Conservation (phyloP, 2,329 filamentous ascomycete genomes). For the Chrysoporthe austroafricana region DNA sequence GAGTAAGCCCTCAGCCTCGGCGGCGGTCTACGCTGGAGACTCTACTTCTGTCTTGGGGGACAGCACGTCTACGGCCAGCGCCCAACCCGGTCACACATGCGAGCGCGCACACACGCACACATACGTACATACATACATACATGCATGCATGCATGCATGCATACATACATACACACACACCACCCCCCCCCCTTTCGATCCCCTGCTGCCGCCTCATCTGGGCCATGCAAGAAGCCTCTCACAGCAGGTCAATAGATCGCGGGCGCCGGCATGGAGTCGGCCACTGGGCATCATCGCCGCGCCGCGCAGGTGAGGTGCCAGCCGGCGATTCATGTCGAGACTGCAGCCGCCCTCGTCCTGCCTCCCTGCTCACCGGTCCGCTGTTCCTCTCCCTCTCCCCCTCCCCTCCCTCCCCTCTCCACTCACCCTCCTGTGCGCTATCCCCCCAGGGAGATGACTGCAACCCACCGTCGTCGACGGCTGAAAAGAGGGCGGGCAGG, state of each 20-base stretch:
- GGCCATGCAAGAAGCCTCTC: constrained; percentile 26
- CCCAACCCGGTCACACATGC: too few relatives aligned
- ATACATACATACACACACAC: background rate
- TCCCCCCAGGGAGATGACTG: background rate
- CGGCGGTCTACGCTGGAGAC: too few relatives aligned
- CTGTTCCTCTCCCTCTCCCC: too few relatives aligned
- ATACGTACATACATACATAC: too few relatives aligned
- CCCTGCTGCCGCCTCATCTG: constrained; percentile 17
- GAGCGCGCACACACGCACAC: too few relatives aligned
- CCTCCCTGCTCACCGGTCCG: background rate
- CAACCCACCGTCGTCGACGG: constrained; percentile 14
- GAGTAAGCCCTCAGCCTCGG: too few relatives aligned
- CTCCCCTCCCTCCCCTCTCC: background rate
- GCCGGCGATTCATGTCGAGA: constrained; percentile 2
- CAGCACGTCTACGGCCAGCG: too few relatives aligned
- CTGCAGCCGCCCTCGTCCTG: background rate
- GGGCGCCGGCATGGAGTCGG: constrained; percentile 22
- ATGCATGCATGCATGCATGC: too few relatives aligned
- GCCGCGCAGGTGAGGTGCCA: constrained; percentile 26
- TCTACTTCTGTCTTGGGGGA: too few relatives aligned
- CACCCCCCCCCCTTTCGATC: background rate
- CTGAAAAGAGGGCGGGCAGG: background rate
- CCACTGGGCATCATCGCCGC: constrained; percentile 21
- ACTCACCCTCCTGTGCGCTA: background rate
- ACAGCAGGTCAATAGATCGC: constrained; percentile 29